Evolutionary conservation across 225 moss, liverwort and hornwort species (phyloP).

Genomic region (Ulota crispa): DNA sequence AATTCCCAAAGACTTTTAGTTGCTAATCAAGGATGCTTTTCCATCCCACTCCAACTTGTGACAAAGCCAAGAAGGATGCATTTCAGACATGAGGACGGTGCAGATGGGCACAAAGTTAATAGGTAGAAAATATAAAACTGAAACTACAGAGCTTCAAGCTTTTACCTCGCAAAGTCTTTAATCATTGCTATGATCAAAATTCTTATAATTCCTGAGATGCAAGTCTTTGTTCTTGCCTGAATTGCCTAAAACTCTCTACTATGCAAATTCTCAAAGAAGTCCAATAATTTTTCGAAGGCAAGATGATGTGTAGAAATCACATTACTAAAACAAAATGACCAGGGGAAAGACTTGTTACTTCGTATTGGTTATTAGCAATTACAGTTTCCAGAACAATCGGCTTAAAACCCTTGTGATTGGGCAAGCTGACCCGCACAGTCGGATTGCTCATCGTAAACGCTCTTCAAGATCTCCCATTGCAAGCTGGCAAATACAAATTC

Average conservation of each 20-base stretch:
- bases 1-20: conserved; percentile 72
- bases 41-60: conserved; percentile 60
- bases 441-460: conserved; percentile 73
- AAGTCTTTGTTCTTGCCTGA: neutral
- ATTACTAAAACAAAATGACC: neutral
- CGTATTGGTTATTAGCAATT: conserved; percentile 40
- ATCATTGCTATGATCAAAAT: neutral
- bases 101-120: neutral
- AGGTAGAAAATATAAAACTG: neutral
- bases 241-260: neutral
- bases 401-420: conserved; percentile 59
- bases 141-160: neutral
- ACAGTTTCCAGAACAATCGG: conserved; percentile 23
- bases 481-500: neutral
- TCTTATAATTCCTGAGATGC: neutral
- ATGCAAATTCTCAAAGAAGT: neutral
- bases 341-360: conserved; percentile 16
- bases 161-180: neutral
- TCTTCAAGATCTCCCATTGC: conserved; percentile 84
- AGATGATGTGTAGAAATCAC: neutral
- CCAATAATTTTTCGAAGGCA: no score
- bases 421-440: conserved; percentile 73
- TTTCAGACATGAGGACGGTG: neutral
- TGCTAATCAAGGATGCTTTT: conserved; percentile 54
- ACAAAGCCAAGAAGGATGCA: neutral